Base-by-base conservation (phyloP, 257 asterid species). In the Salvia splendens region DNA sequence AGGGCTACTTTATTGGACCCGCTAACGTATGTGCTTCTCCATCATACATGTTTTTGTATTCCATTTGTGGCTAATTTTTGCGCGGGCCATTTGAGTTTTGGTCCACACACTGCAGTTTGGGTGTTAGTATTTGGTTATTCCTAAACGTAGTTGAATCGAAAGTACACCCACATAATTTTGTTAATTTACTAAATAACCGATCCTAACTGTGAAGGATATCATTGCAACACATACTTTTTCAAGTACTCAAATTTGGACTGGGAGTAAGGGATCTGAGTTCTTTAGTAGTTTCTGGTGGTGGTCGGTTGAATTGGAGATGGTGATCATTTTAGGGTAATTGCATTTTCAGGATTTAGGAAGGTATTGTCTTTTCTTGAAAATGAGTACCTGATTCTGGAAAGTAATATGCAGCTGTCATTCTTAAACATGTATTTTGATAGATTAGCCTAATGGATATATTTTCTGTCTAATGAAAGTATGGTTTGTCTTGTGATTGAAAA, bases 1-100 rank as follows among this genome's bases (percentile, higher is more conserved):
- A 91, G 95, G 80, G 76, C 81, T 48, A 87, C 84, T 72, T 82
- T 94, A 14, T 85, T 94, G 1, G 99, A 94, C 79, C 97, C 97
- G 68, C 47, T 94, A 16, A 85, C 96, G 97, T 91, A 79, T 64
- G 96, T 73, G 40, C 55, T 75, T 52, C 76, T 45, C 33, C 3
- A 12, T 17, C 35, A 59, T 40, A 4, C 52, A 3, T 35, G 38
- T 57, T 57, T 56, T 9, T 30, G 20, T 11, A 0, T 60, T n/a
- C 30, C 12, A 4, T 38, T 46, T 32, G 5, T 60, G 46, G 20
- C 32, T 10, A 5, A 46, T 32, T 53, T 8, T 40, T 45, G 28
- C 24, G 6, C 14, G n/a, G n/a, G 20, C 40, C 32, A 20, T 69
- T 59, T 36, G 41, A 36, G 6, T 36, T 36, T 36, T 36, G 6